These are phyloP conservation scores for Plantago major DNA, from an alignment of 257 asterid species.

Conservation along the genomic window DNA sequence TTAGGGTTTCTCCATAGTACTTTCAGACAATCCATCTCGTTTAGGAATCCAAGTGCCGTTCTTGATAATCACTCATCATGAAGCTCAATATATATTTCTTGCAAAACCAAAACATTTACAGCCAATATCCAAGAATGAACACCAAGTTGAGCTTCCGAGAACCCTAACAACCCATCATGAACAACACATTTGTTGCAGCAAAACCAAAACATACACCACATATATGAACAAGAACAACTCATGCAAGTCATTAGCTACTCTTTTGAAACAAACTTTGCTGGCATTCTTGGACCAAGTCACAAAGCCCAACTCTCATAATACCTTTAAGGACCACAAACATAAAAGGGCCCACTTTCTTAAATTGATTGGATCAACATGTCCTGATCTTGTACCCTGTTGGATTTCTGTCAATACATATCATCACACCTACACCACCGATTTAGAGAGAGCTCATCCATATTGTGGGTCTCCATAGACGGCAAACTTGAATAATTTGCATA, in stretches of 20 bases:
- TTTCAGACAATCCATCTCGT: too few relatives aligned
- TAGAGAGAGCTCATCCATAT: neutral
- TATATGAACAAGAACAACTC: slow-evolving; percentile 18
- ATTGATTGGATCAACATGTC: slow-evolving; percentile 17
- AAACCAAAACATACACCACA: neutral
- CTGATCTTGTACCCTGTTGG: too few relatives aligned
- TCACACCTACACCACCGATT: neutral
- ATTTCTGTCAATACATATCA: neutral
- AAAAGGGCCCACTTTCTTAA: slow-evolving; percentile 31
- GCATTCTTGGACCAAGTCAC: slow-evolving; percentile 19
- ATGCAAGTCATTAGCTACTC: slow-evolving; percentile 5
- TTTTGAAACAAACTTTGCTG: slow-evolving; percentile 15
- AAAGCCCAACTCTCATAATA: slow-evolving; percentile 16
- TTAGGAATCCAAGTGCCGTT: too few relatives aligned
- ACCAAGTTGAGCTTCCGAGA: slow-evolving; percentile 1
- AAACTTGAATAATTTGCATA: slow-evolving; percentile 1
- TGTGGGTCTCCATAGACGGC: slow-evolving; percentile 2
- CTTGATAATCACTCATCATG: too few relatives aligned
- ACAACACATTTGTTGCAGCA: slow-evolving; percentile 6
- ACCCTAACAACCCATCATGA: slow-evolving; percentile 4
- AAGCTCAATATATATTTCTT: too few relatives aligned
- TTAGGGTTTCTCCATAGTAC: too few relatives aligned
- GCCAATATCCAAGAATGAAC: neutral
- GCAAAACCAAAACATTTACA: neutral
- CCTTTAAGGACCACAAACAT: slow-evolving; percentile 28